phyloP scores from a whole-genome alignment of 495 filamentous ascomycete genomes.

The Daldinia grandis region DNA sequence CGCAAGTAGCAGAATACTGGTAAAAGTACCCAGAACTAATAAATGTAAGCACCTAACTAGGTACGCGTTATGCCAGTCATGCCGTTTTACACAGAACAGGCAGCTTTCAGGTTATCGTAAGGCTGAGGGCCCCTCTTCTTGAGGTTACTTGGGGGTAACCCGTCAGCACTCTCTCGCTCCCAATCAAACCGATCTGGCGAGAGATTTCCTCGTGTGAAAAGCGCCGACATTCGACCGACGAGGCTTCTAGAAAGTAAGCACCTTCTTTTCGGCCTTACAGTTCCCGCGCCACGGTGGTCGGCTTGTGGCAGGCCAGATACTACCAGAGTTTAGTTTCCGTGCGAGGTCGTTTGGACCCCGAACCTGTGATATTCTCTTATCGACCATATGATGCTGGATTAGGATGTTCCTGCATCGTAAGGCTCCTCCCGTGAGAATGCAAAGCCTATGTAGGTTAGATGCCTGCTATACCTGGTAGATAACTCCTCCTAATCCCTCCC shows the following conservation, averaged over 20 bases:
- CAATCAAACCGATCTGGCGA: conserved; percentile 2
- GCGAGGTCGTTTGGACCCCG: neutral
- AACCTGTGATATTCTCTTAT: neutral
- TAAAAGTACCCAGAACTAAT: neutral
- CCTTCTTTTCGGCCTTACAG: conserved; percentile 31
- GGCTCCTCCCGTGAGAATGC: neutral
- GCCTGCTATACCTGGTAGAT: neutral
- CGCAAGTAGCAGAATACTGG: neutral
- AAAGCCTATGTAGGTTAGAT: neutral
- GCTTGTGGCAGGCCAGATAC: conserved; percentile 16
- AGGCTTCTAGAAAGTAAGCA: conserved; percentile 31
- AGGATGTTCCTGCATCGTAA: neutral
- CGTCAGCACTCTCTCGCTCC: conserved; percentile 37
- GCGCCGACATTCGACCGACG: conserved; percentile 22
- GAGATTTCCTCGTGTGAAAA: conserved; percentile 12
- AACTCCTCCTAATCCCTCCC: neutral
- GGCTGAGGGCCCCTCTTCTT: conserved; percentile 22
- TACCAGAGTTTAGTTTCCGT: neutral
- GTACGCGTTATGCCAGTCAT: conserved; percentile 29
- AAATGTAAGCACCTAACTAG: conserved; percentile 31
- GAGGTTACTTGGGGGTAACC: conserved; percentile 12
- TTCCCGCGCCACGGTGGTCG: conserved; percentile 19
- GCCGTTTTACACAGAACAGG: conserved; percentile 8
- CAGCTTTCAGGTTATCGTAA: conserved; percentile 17
- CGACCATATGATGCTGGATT: neutral